Base-by-base conservation (phyloP, 2,329 filamentous ascomycete species). In the Phaeosphaeria sp. region DNA sequence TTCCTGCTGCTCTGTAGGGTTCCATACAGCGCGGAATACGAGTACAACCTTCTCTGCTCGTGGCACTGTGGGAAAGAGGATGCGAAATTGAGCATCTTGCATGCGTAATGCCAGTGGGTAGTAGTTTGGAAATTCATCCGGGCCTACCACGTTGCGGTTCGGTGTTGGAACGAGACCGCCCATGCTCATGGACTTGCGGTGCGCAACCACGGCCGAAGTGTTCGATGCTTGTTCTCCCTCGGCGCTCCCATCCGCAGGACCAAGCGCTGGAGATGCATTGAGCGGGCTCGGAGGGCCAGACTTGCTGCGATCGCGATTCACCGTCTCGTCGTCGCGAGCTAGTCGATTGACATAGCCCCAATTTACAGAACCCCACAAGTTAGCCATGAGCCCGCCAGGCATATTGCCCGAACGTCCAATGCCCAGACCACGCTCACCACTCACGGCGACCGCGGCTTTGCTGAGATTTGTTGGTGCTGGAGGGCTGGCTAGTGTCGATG, bases 1-100 rank as follows among this genome's bases (percentile, higher is more conserved):
- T 59, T 91, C 89, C 76, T 91, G 89, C 65, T 88, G 85, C 53
- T 91, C 88, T 64, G 88, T 90, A 1, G 88, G 87, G 68, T 87
- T 90, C 92, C 95, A 99, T 0, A 92, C 92, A 17, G 93, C 94
- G 46, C 93, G 87, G 79, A 98, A 98, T 2, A 99, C 95, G 49
- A 98, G 83, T 2, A 97, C 89, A 7, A 97, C 82, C 74, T 92
- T 92, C 71, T 98, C 93, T 18, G 91, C 86, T 27, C 86, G 81
- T 3, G 89, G 86, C 0, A 92, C 91, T 59, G 88, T 86, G 0
- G 94, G 93, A 77, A 99, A 99, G 0, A 99, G 82, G 53, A 97
- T 87, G 7, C 93, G 86, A 74, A 99, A 99, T 73, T 98, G 95
- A 2, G 93, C 91, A 71, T 97, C 92, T 74, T 99, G 96, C 3